These are phyloP conservation scores for Brassica cretica DNA, from an alignment of 345 rosid genomes.

Conservation along the genomic window DNA sequence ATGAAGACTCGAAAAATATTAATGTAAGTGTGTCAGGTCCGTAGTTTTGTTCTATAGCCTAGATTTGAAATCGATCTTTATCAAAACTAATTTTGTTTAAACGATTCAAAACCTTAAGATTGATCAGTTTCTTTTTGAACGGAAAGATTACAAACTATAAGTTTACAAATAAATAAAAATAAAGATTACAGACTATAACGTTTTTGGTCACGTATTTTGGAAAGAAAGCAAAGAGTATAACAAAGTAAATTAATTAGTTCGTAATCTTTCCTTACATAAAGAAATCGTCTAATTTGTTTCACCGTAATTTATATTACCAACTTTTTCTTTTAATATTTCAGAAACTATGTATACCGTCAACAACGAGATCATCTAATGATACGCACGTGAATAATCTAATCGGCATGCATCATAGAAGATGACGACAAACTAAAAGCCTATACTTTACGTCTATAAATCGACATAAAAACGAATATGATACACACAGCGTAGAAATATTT, in stretches of 20 bases:
- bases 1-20: constrained; percentile 20
- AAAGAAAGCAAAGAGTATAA: background rate
- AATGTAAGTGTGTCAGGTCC: background rate
- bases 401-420: background rate
- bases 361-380: background rate
- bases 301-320: background rate
- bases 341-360: background rate
- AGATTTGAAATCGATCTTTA: background rate
- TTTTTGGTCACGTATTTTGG: background rate
- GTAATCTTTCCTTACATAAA: no score
- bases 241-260: background rate
- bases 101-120: background rate
- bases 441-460: background rate
- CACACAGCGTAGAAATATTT: background rate
- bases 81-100: background rate
- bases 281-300: background rate
- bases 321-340: background rate
- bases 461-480: background rate
- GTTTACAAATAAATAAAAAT: no score
- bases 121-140: background rate
- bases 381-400: background rate
- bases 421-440: background rate
- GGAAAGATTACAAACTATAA: background rate
- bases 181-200: background rate
- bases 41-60: constrained; percentile 2